Evolutionary conservation across 306 rosid species (phyloP), one percentile per base, ranked within the genome.

Genomic region (Corylus avellana): DNA sequence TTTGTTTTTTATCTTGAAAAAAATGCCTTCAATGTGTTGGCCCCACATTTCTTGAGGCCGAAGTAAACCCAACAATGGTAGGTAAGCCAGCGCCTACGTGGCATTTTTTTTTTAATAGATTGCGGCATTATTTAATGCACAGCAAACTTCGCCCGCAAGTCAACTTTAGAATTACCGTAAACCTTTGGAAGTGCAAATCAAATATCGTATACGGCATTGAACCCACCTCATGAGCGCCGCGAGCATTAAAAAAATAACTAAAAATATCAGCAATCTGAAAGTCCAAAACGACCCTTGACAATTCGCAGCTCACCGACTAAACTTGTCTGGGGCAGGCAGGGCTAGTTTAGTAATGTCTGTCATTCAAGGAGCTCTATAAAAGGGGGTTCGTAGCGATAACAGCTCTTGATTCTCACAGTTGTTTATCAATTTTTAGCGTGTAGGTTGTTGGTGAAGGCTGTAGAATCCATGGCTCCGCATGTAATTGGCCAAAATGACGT

Each of bases 391-490:
- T 10, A 16, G 25, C 13, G 0, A 1, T 7, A 1, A 1, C 0
- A 3, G 0, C 22, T 76, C 56, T 71, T 29, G 86, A 81, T 86
- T 88, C 89, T 75, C 42, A 25, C 58, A 73, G 81, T 72, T 76
- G 69, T 70, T 57, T 59, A 51, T 74, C 81, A 20, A 61, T 42
- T 49, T 29, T 57, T 73, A 27, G 7, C 18, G 14, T 56, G 22
- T 59, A 13, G 61, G n/a, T 25, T 51, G 46, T 77, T 70, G 75
- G 56, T 71, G 9, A 56, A 57, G 69, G 79, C 39, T 32, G 85
- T 81, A 83, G 89, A 83, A 87, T 79, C 89, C 87, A 82, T 79
- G 84, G 83, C 87, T 56, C 64, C 77, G 49, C 72, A 44, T 22
- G 10, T 50, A 8, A 69, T 51, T 44, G 16, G 12, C 57, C 74